Base-by-base conservation (phyloP, 2,329 filamentous ascomycete genomes). In the Hawksworthiomyces lignivorus region DNA sequence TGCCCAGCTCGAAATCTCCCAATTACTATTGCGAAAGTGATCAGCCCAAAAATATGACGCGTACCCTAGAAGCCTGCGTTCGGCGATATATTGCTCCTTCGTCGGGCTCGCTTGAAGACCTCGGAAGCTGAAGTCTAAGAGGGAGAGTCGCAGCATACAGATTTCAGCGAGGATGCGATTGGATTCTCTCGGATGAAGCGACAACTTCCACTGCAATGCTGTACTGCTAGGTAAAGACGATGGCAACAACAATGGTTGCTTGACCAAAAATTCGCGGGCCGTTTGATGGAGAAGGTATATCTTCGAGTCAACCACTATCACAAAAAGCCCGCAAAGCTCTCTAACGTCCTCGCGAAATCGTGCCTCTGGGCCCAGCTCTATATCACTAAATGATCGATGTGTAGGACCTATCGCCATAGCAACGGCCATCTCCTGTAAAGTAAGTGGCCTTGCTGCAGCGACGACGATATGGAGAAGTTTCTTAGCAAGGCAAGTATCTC, bases 251-350 rank as follows among this genome's bases (percentile, higher is more conserved):
- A n/a, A n/a, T 19, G 11, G 19, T 27, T 9, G 3, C n/a, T 11
- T 4, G n/a, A 60, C 37, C 26, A 66, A 41, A 44, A 64, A 65
- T 32, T 64, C 61, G 40, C 52, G 62, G 0, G 60, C 63, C 2
- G 62, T 66, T 46, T 67, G 60, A 26, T 66, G 62, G 24, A 67
- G 48, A 7, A 67, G 49, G 46, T 61, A 65, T 4, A 67, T 48
- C 36, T 45, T 55, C 4, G 41, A 46, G 33, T 62, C 48, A 2
- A 56, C 44, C n/a, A 66, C 48, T 15, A 40, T 53, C 3, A 67
- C 48, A 36, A 66, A 63, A 7, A 64, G 54, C 1, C 59, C 61
- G 42, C 62, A 67, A 9, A 60, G 43, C 6, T 56, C 40, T 30
- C 54, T 46, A 10, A 65, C 41, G 7, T 36, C 45, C 5, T 42